Conservation (phyloP, 768 basidiomycete genomes). For the Podaxis sp. region DNA sequence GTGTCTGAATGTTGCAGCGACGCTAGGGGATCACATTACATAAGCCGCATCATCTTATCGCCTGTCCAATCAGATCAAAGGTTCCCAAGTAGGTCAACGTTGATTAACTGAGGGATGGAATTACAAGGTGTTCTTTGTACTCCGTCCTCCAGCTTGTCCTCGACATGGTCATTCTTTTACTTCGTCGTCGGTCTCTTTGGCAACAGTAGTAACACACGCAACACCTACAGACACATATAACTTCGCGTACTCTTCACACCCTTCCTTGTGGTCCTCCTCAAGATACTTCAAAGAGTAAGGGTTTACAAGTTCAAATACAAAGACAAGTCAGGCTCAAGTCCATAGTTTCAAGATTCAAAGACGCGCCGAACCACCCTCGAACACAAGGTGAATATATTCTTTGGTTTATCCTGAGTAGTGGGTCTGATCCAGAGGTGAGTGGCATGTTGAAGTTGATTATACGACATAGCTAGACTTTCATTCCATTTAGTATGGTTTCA, state of each 20-base stretch:
- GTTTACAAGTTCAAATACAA: background rate
- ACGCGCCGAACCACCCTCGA: too few relatives aligned
- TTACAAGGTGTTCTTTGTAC: constrained; percentile 10
- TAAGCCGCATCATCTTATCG: background rate
- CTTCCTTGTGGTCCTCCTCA: background rate
- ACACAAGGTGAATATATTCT: constrained; percentile 1
- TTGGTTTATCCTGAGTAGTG: background rate
- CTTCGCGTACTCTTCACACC: background rate
- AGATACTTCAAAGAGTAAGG: constrained; percentile 1
- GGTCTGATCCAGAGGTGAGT: background rate
- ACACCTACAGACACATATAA: background rate
- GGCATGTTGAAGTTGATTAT: background rate
- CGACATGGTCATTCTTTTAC: constrained; percentile 11
- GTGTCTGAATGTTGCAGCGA: too few relatives aligned
- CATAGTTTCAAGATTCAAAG: background rate
- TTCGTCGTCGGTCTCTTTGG: background rate
- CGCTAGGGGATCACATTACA: background rate
- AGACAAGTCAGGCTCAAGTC: background rate
- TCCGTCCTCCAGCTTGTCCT: constrained; percentile 6
- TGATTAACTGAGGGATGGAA: constrained; percentile 4
- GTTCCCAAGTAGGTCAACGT: background rate
- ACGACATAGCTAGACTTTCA: background rate
- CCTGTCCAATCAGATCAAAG: background rate
- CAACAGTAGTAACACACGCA: background rate
- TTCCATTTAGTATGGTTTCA: background rate